Base-by-base conservation (phyloP, 208 protist genomes). In the Acanthamoeba triangularis region DNA sequence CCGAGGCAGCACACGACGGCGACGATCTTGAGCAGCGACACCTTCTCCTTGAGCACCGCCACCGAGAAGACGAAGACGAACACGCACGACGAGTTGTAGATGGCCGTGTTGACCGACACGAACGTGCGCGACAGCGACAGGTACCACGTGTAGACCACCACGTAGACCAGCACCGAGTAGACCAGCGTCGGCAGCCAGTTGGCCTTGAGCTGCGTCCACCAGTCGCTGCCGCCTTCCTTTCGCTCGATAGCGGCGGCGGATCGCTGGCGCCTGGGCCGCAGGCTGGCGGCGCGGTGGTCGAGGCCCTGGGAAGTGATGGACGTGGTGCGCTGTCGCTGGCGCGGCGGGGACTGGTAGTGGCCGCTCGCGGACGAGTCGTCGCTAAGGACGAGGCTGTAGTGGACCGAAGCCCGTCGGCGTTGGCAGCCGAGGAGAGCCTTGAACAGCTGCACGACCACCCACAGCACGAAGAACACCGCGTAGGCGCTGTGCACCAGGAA, bases 51-150 rank as follows among this genome's bases (percentile, higher is more conserved):
- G 44, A 95, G 47, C 25, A 95, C 20, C 20, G 94, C 14, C 37
- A 95, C 87, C 74, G 74, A 92, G 92, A 95, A 95, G 67, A 94
- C 13, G 92, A 95, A 95, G 25, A 91, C 76, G 87, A 95, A 95
- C 13, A 87, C 76, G 44, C 41, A 52, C 25, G 49, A n/a, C 49
- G 74, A 69, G 92, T 91, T 87, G 67, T 95, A 84, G 63, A 95
- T 49, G 11, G 92, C 76, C n/a, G 92, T 92, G 92, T 95, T 95
- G 80, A 69, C 67, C 37, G 74, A 74, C 25, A 95, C 92, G 67
- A 59, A 44, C 14, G 47, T 95, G 6, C 61, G 23, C 25, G 61
- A 54, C 37, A 95, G 41, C 35, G 92, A 95, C 92, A 95, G 47
- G 80, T 95, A 95, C 92, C 92, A 82, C 25, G 59, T 63, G 88